These are phyloP conservation scores for Plantago major DNA, from an alignment of 257 asterid genomes.

Conservation along the genomic window DNA sequence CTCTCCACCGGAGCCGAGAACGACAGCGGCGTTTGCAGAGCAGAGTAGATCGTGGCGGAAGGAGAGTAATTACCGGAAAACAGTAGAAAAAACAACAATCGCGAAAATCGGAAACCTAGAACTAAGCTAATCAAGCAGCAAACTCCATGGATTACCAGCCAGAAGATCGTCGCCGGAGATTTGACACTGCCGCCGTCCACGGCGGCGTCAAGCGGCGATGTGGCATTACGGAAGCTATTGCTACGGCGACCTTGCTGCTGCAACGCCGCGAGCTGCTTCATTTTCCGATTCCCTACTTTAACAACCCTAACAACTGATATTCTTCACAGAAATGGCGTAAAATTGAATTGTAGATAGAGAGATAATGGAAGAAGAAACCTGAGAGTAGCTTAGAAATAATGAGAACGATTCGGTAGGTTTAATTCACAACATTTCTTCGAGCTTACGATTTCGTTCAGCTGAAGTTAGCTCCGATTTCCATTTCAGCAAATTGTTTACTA, in stretches of 20 bases:
- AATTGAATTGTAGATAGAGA: slow-evolving; percentile 2
- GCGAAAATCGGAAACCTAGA: slow-evolving; percentile 91
- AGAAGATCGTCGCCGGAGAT: slow-evolving; percentile 72
- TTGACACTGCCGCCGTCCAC: slow-evolving; percentile 51
- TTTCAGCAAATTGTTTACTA: background rate
- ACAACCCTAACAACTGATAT: slow-evolving; percentile 15
- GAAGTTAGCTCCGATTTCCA: slow-evolving; percentile 11
- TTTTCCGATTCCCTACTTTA: slow-evolving; percentile 16
- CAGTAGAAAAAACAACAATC: slow-evolving; percentile 70
- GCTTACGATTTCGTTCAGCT: slow-evolving; percentile 42
- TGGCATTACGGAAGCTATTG: slow-evolving; percentile 60
- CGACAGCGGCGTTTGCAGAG: slow-evolving; percentile 21
- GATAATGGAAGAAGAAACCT: background rate
- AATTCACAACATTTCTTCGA: slow-evolving; percentile 45
- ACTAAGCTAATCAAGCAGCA: slow-evolving; percentile 87
- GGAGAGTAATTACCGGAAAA: slow-evolving; percentile 46
- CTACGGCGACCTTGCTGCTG: slow-evolving; percentile 89
- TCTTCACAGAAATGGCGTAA: slow-evolving; percentile 11
- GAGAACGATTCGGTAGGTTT: slow-evolving; percentile 18
- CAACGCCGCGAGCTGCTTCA: slow-evolving; percentile 80
- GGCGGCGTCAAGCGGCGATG: slow-evolving; percentile 60
- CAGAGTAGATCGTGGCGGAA: slow-evolving; percentile 41
- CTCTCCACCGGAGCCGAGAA: slow-evolving; percentile 23
- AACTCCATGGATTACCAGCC: slow-evolving; percentile 68
- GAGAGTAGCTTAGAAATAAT: slow-evolving; percentile 38